These are phyloP conservation scores for Botrytis elliptica DNA, from an alignment of 2,329 filamentous ascomycete species.

Conservation along the genomic window DNA sequence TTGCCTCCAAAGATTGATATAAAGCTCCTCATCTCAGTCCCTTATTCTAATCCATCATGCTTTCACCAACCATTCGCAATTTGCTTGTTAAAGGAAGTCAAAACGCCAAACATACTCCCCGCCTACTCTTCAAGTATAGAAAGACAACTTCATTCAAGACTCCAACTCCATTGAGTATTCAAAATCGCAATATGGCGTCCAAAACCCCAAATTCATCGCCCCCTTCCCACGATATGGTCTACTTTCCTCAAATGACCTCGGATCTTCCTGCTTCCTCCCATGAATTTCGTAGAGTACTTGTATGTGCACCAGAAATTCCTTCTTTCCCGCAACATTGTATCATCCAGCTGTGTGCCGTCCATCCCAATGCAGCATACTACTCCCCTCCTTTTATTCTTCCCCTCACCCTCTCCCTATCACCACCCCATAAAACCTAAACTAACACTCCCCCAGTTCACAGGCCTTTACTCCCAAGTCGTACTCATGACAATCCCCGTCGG, in stretches of 20 bases:
- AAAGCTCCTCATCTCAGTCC: neutral
- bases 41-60: neutral
- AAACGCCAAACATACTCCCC: neutral
- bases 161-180: neutral
- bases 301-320: neutral
- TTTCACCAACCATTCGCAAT: neutral
- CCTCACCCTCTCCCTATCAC: neutral
- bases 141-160: neutral
- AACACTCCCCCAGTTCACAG: conserved; percentile 47
- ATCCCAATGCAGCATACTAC: neutral
- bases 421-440: neutral
- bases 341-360: neutral
- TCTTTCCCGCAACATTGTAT: neutral
- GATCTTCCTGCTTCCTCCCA: conserved; percentile 53
- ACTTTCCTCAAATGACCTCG: conserved; percentile 56
- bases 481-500: conserved; percentile 63
- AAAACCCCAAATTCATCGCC: conserved; percentile 38
- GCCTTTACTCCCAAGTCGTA: conserved; percentile 61
- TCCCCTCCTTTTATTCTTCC: neutral
- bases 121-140: conserved; percentile 9
- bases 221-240: conserved; percentile 56
- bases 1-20: neutral
- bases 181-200: conserved; percentile 28
- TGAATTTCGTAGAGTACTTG: conserved; percentile 59
- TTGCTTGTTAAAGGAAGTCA: neutral